These are phyloP conservation scores for Calonectria multiphialidica DNA, from an alignment of 2,329 filamentous ascomycete genomes.

Conservation along the genomic window DNA sequence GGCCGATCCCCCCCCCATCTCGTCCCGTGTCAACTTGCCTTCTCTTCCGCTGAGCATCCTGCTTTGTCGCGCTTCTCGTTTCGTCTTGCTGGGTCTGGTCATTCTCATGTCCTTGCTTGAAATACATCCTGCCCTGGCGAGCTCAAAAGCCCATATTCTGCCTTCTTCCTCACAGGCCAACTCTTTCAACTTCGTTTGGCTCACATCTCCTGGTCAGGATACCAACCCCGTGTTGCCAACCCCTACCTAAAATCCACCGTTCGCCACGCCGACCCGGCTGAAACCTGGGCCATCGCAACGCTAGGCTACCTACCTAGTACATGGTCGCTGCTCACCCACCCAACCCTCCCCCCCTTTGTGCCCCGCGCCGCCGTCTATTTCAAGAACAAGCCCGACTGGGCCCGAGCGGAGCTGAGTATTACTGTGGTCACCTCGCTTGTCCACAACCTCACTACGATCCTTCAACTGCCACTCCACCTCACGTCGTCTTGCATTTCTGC, in stretches of 20 bases:
- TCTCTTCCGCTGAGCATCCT: conserved; percentile 6
- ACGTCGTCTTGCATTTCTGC: conserved; percentile 2
- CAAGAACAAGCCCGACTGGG: conserved; percentile 34
- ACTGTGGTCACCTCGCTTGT: conserved; percentile 35
- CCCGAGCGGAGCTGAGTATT: conserved; percentile 41
- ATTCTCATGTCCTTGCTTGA: conserved; percentile 11
- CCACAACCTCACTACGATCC: conserved; percentile 26
- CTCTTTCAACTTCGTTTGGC: conserved; percentile 17
- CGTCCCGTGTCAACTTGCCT: conserved; percentile 16
- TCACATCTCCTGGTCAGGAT: conserved; percentile 22
- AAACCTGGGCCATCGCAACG: conserved; percentile 42
- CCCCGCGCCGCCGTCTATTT: conserved; percentile 42
- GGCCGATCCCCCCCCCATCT: background rate
- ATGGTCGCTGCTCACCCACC: conserved; percentile 20
- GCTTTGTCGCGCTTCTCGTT: conserved; percentile 22
- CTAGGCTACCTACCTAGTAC: conserved; percentile 30
- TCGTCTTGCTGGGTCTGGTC: conserved; percentile 29
- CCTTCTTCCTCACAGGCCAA: conserved; percentile 24
- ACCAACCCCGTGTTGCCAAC: conserved; percentile 35
- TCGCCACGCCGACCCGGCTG: conserved; percentile 43
- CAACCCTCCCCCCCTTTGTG: conserved; percentile 34
- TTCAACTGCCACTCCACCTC: conserved; percentile 28
- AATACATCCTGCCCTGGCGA: conserved; percentile 14
- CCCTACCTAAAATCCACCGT: conserved; percentile 44
- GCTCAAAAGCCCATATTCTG: conserved; percentile 23